Percentiles rank a stretch among this genome's conserved stretches.
Evolutionary conservation across 2,329 filamentous ascomycete genomes (phyloP).

Genomic region (Xenosphaeropsis pyriputrescens): DNA sequence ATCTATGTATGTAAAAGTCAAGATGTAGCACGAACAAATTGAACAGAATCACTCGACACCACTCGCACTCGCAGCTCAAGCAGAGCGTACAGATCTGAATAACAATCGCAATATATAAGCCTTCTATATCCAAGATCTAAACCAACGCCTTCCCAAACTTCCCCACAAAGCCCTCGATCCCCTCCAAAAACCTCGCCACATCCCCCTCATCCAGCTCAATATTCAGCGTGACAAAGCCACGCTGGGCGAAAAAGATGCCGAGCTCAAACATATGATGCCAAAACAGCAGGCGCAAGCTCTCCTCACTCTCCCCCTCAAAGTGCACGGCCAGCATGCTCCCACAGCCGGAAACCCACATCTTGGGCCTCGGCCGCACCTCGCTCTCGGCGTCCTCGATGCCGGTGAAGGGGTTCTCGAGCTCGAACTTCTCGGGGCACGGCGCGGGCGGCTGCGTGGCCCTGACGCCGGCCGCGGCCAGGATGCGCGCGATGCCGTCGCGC

Average conservation of each 20-base stretch:
- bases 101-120: too few relatives aligned
- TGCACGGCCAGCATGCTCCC: constrained; percentile 10
- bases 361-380: not conserved
- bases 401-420: constrained; percentile 5
- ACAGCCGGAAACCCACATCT: constrained; percentile 8
- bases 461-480: constrained; percentile 5
- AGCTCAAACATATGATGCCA: constrained; percentile 11
- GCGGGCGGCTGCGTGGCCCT: not conserved
- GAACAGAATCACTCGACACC: too few relatives aligned
- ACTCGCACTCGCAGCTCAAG: too few relatives aligned
- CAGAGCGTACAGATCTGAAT: too few relatives aligned
- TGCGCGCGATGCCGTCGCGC: constrained; percentile 1
- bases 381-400: not conserved
- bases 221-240: constrained; percentile 11
- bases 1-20: too few relatives aligned
- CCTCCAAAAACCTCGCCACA: constrained; percentile 3
- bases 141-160: not conserved
- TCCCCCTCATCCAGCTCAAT: constrained; percentile 7
- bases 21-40: too few relatives aligned
- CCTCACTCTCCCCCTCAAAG: constrained; percentile 8
- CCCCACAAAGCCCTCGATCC: not conserved
- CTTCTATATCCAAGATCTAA: too few relatives aligned
- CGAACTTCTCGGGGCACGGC: constrained; percentile 1
- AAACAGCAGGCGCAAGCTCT: constrained; percentile 7
- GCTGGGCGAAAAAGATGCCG: constrained; percentile 9